Percentiles rank a stretch among this genome's conserved stretches.
These are phyloP conservation scores for Pyrrhoderma noxium DNA, from an alignment of 1,284 basidiomycete species.

Conservation along the genomic window DNA sequence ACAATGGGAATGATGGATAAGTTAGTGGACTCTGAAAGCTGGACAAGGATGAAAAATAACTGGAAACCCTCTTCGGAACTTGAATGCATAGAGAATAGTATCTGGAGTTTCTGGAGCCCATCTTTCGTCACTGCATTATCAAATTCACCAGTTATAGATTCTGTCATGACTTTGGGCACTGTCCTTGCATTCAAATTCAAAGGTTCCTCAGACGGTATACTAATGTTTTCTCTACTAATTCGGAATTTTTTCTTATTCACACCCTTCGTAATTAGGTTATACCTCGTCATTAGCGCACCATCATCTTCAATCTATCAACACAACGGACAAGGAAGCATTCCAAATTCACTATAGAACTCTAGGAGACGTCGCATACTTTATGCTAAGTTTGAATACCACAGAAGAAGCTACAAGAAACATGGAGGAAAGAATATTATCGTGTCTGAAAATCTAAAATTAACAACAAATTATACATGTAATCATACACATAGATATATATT, in stretches of 20 bases:
- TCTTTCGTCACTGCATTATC: constrained; percentile 66
- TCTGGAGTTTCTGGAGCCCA: constrained; percentile 90
- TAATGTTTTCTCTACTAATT: constrained; percentile 2
- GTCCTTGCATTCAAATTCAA: constrained; percentile 79
- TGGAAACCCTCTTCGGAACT: constrained; percentile 38
- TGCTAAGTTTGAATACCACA: constrained; percentile 81
- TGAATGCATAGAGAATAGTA: constrained; percentile 18
- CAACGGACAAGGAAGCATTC: constrained; percentile 52
- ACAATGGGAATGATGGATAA: constrained; percentile 63
- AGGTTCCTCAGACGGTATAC: constrained; percentile 48
- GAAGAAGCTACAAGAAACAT: constrained; percentile 44
- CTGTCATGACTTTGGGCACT: constrained; percentile 84
- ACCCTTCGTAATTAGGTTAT: constrained; percentile 48
- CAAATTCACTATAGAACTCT: constrained; percentile 84
- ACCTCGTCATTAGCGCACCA: constrained; percentile 65
- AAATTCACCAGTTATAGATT: constrained; percentile 48
- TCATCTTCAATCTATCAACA: constrained; percentile 45
- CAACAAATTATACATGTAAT: not conserved
- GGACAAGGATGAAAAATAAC: constrained; percentile 43
- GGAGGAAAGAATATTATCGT: constrained; percentile 49
- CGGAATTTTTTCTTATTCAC: constrained; percentile 1
- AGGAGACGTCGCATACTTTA: constrained; percentile 92
- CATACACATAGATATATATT: not conserved
- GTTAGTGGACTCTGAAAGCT: constrained; percentile 41
- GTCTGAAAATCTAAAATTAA: constrained; percentile 27